A percentile compares a stretch with the other conserved stretches of the same genome.
phyloP scores from a whole-genome alignment of 495 filamentous ascomycete species.

The Penicillium ucsense region DNA sequence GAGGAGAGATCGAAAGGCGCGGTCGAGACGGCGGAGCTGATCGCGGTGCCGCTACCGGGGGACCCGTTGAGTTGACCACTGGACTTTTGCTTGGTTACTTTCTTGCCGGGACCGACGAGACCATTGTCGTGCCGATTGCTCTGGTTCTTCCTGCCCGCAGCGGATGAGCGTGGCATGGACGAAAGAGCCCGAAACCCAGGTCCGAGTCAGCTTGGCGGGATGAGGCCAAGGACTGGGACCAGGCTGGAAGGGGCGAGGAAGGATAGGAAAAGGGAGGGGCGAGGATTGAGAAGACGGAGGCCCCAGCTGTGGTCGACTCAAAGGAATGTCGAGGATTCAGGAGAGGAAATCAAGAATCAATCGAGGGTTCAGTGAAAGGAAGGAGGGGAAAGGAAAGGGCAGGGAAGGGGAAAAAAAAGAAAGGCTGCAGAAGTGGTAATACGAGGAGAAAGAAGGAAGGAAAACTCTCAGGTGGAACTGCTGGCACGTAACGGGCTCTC shows the following conservation, averaged over 20 bases:
- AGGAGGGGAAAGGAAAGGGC: conserved; percentile 6
- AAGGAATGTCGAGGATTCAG: neutral
- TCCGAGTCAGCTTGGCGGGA: conserved; percentile 46
- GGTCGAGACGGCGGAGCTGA: conserved; percentile 25
- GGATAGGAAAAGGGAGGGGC: conserved; percentile 1
- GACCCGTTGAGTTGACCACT: conserved; percentile 50
- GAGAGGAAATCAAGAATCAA: neutral
- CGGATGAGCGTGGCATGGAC: conserved; percentile 66
- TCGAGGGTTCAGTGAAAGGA: neutral
- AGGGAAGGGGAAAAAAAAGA: conserved; percentile 9
- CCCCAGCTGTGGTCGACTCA: neutral
- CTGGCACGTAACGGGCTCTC: conserved; percentile 2
- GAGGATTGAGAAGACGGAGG: neutral
- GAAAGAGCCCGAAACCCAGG: conserved; percentile 37
- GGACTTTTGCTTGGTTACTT: conserved; percentile 59
- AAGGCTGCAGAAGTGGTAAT: conserved; percentile 7
- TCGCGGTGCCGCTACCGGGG: conserved; percentile 38
- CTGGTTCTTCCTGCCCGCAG: conserved; percentile 49
- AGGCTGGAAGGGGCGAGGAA: conserved; percentile 23
- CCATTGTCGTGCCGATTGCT: conserved; percentile 86
- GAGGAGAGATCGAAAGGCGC: conserved; percentile 37
- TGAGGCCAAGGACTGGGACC: conserved; percentile 44
- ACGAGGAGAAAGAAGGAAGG: conserved; percentile 13
- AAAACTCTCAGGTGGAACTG: conserved; percentile 12
- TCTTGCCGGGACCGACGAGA: conserved; percentile 73